Evolutionary conservation across 441 rosid species (phyloP).

Genomic region (Pelargonium myrrhifolium): DNA sequence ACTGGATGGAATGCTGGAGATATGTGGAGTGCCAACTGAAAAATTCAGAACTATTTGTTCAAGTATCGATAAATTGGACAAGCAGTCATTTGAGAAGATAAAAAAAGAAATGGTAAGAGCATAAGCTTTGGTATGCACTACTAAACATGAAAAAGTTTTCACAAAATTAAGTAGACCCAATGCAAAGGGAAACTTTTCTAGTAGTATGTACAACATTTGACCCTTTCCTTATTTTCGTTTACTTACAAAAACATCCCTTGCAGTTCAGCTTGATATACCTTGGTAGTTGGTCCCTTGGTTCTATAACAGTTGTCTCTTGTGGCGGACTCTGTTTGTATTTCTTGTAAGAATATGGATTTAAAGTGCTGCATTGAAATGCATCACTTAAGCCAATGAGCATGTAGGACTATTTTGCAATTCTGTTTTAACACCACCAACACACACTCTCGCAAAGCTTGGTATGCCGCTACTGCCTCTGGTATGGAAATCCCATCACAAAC

Average conservation of each 20-base stretch:
- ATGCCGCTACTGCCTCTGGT: no score
- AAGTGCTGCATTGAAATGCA: no score
- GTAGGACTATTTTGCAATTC: no score
- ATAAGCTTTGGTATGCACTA: not conserved
- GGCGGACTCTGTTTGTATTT: no score
- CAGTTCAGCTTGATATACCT: no score
- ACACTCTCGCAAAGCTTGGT: no score
- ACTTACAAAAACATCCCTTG: conserved; percentile 1
- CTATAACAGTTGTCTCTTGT: no score
- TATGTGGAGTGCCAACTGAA: conserved; percentile 57
- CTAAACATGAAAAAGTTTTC: not conserved
- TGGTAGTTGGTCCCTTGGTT: no score
- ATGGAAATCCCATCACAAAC: no score
- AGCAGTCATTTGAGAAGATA: conserved; percentile 64
- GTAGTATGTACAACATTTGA: not conserved
- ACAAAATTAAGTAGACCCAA: not conserved
- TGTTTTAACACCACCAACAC: no score
- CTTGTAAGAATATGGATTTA: no score
- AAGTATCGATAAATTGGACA: conserved; percentile 54
- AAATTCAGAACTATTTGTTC: conserved; percentile 55
- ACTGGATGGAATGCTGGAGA: conserved; percentile 64
- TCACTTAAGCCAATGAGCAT: no score
- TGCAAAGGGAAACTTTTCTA: not conserved
- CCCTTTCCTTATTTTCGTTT: not conserved
- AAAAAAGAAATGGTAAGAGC: conserved; percentile 72